Base-by-base conservation (phyloP, 139 green algal species). In the Picochlorum sp. region DNA sequence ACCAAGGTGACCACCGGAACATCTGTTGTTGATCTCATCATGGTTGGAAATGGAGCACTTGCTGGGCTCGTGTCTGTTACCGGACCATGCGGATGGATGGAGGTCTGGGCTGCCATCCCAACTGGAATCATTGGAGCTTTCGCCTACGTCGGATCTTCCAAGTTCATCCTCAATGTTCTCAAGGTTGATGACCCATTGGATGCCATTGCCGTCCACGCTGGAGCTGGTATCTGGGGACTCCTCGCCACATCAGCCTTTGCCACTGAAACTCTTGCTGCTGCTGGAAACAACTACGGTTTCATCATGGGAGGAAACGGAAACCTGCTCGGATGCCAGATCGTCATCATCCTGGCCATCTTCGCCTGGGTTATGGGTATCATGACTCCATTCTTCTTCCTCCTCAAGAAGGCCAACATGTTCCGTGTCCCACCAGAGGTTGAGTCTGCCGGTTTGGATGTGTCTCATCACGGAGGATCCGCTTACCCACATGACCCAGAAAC, bases 81-180 rank as follows among this genome's bases (percentile, higher is more conserved):
- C 10, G 78, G 84, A 16, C 70, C 72, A 31, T 86, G 76, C 66
- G 69, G 72, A 58, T 72, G 84, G n/a, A 74, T 91, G 9, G 75
- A 90, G 66, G 82, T 85, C 24, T 97, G 86, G 83, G 91, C 83
- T 15, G 90, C 88, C 26, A 70, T 92, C 65, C 66, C 93, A 49
- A 83, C 83, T 58, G 92, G 88, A 44, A 24, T 83, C 9, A 66
- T 87, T 14, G 83, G 73, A 18, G 85, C 55, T 26, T 54, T 74
- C 31, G 49, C 82, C 58, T 86, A 83, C 62, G 68, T 67, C 57
- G n/a, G 68, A n/a, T 63, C 55, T 18, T 83, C 67, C 59, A 74
- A 65, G 51, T 14, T 84, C 28, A 68, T 68, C 57, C 64, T 79
- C 18, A 45, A 66, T 64, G 38, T 75, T 14, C 45, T 76, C 23